Evolutionary conservation across 108 stramenopile genomes (phyloP), one percentile per base, ranked within the genome.

Genomic region (Aureococcus anophagefferens): DNA sequence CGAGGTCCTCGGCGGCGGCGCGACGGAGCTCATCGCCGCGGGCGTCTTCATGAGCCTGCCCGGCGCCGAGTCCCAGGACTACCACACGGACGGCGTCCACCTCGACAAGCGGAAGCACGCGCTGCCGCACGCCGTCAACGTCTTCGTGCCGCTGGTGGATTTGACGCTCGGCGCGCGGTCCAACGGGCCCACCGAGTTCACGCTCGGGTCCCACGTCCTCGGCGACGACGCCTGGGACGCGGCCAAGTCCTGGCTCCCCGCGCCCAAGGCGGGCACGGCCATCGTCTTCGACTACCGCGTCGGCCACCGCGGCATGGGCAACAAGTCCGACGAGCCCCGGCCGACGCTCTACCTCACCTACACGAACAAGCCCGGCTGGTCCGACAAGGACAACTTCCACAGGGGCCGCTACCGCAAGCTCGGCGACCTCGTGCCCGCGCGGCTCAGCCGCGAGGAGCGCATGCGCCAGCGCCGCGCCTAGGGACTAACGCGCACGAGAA

Each of bases 61-160:
- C 35, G 92, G 83, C 17, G 67, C 67, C 51, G 51, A 65, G 40
- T 7, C 33, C 33, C 92, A 93, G 72, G 83, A 81, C 16, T 93
- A 91, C 72, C 92, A 93, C 68, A 89, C 91, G 76, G 92, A 93
- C 78, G 92, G 92, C 28, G 74, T 87, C n/a, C 92, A 93, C 77
- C 75, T 93, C 68, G 87, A 81, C 63, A 85, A 77, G 35, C 88
- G 87, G 71, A 72, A 68, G 15, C 89, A 91, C 65, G 79, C 78
- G 59, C 89, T 89, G 1, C 91, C 90, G 63, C 90, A 91, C 77
- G 89, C 89, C 18, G 83, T 93, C 28, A 93, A 93, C 80, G 93
- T 93, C 29, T 93, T 93, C 76, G 84, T 91, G 33, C 93, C 93
- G 4, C 73, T 93, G 44, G 83, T 93, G 14, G 93, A 93, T 73